Conservation (phyloP, 2,329 filamentous ascomycete genomes). For the Orbilia brochopaga region DNA sequence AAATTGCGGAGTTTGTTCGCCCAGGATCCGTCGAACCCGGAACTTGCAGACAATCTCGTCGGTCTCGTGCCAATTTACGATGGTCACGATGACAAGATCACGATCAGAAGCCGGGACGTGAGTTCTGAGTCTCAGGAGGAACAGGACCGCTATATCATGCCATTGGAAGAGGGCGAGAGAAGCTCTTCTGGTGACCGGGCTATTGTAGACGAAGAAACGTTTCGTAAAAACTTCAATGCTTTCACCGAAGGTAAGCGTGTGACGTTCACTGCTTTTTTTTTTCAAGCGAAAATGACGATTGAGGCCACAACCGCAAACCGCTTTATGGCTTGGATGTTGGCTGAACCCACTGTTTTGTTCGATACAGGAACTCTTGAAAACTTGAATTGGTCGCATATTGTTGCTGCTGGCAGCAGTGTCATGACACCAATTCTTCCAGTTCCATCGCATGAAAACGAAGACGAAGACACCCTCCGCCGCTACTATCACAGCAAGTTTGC, state of each 20-base stretch:
- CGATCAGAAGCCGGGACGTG: slow-evolving; percentile 68
- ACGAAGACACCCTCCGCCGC: slow-evolving; percentile 65
- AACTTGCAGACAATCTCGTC: slow-evolving; percentile 57
- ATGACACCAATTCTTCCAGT: slow-evolving; percentile 78
- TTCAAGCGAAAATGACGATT: too few species aligned
- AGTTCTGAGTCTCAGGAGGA: slow-evolving; percentile 66
- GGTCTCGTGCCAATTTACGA: slow-evolving; percentile 67
- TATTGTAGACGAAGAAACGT: slow-evolving; percentile 71
- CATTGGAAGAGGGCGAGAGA: slow-evolving; percentile 68
- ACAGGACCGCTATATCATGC: slow-evolving; percentile 71
- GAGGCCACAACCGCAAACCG: too few species aligned
- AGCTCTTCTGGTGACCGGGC: slow-evolving; percentile 68
- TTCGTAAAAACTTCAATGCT: slow-evolving; percentile 77
- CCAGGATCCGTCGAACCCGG: slow-evolving; percentile 63
- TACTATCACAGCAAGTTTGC: slow-evolving; percentile 83
- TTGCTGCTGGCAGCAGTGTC: slow-evolving; percentile 80
- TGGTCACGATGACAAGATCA: slow-evolving; percentile 63
- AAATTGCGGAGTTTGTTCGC: slow-evolving; percentile 71
- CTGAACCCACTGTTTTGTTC: background rate
- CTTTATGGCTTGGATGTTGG: too few species aligned
- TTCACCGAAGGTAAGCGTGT: slow-evolving; percentile 71
- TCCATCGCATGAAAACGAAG: slow-evolving; percentile 57
- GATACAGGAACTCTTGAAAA: slow-evolving; percentile 24
- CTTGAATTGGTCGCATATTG: slow-evolving; percentile 78
- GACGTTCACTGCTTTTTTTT: background rate